Evolutionary conservation across 202 grass and related monocot genomes (phyloP).

Genomic region (Panicum hallii): DNA sequence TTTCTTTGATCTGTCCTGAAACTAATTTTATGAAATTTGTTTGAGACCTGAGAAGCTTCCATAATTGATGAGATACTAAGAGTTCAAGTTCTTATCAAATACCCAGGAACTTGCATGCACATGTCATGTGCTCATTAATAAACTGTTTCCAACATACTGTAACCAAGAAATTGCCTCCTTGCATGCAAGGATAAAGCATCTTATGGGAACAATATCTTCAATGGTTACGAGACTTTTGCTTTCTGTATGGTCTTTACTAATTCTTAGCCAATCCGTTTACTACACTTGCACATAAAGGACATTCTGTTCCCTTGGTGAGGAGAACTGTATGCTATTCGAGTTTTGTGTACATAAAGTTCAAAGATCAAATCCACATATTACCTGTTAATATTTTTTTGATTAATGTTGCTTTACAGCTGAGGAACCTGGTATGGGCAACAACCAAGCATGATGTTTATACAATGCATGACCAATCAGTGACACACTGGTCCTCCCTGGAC

Average conservation of each 20-base stretch:
- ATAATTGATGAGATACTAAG: not conserved
- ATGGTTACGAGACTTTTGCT: not conserved
- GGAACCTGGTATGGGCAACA: conserved; percentile 74
- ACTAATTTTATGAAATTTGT: not conserved
- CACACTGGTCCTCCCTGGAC: conserved; percentile 66
- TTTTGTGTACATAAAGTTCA: not conserved
- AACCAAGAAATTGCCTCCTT: not conserved
- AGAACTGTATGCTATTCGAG: not conserved
- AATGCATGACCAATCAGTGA: conserved; percentile 60
- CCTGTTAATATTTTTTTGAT: conserved; percentile 7
- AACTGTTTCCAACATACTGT: not conserved
- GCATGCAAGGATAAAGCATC: not conserved
- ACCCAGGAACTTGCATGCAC: not conserved
- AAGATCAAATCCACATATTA: not conserved
- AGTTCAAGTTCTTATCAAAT: not conserved
- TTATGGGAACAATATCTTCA: not conserved
- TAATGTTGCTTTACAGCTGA: conserved; percentile 54
- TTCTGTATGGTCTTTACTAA: not conserved
- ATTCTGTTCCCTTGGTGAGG: not conserved
- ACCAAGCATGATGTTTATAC: conserved; percentile 79
- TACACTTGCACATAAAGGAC: not conserved
- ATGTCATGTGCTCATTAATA: not conserved
- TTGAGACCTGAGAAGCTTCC: not conserved
- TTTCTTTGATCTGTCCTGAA: not conserved
- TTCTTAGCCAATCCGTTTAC: not conserved